Percentiles rank a stretch among this genome's conserved stretches.
phyloP scores from a whole-genome alignment of 164 flowering plant species.

The Kalanchoe fedtschenkoi region DNA sequence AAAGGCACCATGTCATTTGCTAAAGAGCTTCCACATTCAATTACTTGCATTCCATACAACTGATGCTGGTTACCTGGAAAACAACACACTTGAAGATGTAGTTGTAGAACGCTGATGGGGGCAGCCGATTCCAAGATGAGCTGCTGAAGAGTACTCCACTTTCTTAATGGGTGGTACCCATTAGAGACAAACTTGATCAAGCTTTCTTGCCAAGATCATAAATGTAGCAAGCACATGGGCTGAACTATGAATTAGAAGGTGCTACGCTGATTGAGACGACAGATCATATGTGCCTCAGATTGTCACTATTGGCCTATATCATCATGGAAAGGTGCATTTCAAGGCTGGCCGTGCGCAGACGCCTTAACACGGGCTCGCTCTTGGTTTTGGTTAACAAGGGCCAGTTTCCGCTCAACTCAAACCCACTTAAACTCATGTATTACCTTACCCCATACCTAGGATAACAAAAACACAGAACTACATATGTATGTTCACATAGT shows the following conservation, averaged over 20 bases:
- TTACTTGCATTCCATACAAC: too few relatives aligned
- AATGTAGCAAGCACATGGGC: slow-evolving; percentile 35
- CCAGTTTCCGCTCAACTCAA: too few relatives aligned
- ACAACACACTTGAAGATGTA: neutral
- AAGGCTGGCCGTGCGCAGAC: too few relatives aligned
- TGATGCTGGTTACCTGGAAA: neutral
- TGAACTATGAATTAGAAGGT: slow-evolving; percentile 43
- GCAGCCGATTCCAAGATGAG: neutral
- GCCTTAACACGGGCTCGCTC: too few relatives aligned
- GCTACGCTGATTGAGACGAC: slow-evolving; percentile 39
- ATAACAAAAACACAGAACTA: too few relatives aligned
- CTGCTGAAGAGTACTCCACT: slow-evolving; percentile 8
- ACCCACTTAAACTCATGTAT: too few relatives aligned
- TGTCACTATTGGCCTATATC: slow-evolving; percentile 67
- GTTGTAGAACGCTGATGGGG: neutral
- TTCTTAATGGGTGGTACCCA: slow-evolving; percentile 57
- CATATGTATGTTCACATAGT: too few relatives aligned
- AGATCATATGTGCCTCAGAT: slow-evolving; percentile 57
- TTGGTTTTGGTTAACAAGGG: too few relatives aligned
- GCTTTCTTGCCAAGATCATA: slow-evolving; percentile 55
- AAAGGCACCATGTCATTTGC: too few relatives aligned
- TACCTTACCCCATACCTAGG: too few relatives aligned
- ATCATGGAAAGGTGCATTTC: slow-evolving; percentile 35
- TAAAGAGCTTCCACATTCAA: too few relatives aligned
- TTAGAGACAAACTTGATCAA: slow-evolving; percentile 54